Evolutionary conservation across 768 basidiomycete genomes (phyloP), one percentile per base, ranked within the genome.

Genomic region (Sarcodon aspratus): DNA sequence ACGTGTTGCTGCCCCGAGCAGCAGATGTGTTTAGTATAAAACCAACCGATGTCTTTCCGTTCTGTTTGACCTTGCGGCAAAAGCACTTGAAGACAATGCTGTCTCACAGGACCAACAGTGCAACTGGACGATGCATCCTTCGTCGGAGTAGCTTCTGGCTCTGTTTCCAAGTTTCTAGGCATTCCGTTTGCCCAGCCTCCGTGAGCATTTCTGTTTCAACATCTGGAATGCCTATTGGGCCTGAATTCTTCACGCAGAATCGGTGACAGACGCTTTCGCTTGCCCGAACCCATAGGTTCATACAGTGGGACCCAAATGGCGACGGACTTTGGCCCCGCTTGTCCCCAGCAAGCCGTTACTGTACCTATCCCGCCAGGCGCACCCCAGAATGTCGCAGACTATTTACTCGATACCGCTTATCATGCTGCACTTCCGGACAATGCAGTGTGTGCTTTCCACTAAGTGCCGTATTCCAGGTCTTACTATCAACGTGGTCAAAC

Each of bases 141-240:
- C 58, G 63, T 63, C 13, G 77, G 77, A 11, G 55, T 51, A 13
- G 55, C 58, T 9, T 60, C 58, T 33, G 66, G 66, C 3, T 49
- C 49, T 3, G 55, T 63, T 9, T 58, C 67, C 9, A 64, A 67
- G 49, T 79, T 73, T 55, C 59, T 75, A 3, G 76, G 77, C 1
- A 75, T 80, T 36, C 78, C 77, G 1, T 80, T 74, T 48, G 77
- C 75, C 11, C 53, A 70, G 55, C 72, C 78, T 27, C 75, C 76
- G 78, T 80, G 50, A 52, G 72, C 49, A n/a, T 32, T 27, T 33
- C 37, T 36, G 7, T 21, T 9, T 36, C 9, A 21, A 33, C 5
- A 5, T 27, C 21, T 27, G 21, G 21, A 27, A 27, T 27, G 2
- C 36, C 32, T n/a, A 13, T 45, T 36, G 17, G 13, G 17, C 9